phyloP scores from a whole-genome alignment of 1,284 basidiomycete species.

The Boletus semigastroideus region DNA sequence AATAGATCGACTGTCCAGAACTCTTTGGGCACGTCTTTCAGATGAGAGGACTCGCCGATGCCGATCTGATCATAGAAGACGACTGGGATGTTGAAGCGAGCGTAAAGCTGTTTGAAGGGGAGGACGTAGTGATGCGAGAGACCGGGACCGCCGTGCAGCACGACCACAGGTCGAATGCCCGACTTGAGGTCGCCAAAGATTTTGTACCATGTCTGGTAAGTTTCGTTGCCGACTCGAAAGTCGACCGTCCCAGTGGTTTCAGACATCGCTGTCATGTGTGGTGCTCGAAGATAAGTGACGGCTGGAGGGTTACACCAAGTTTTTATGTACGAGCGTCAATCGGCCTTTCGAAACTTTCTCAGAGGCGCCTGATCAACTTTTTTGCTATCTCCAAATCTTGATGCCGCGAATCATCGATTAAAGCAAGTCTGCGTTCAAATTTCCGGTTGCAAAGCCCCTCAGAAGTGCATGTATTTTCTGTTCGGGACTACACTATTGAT shows the following conservation, averaged over 20 bases:
- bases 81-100: conserved; percentile 29
- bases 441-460: not conserved
- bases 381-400: not conserved
- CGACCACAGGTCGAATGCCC: conserved; percentile 36
- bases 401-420: not conserved
- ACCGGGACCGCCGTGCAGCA: conserved; percentile 39
- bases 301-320: not conserved
- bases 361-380: not conserved
- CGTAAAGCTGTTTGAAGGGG: conserved; percentile 34
- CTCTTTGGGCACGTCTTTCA: conserved; percentile 30
- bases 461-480: not conserved
- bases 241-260: conserved; percentile 16
- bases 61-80: conserved; percentile 53
- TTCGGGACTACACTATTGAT: not conserved
- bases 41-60: conserved; percentile 38
- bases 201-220: not conserved
- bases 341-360: not conserved
- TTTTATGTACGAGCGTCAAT: not conserved
- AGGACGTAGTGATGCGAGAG: conserved; percentile 43
- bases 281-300: not conserved
- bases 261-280: conserved; percentile 8
- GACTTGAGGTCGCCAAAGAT: conserved; percentile 13
- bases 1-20: not conserved
- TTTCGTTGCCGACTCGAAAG: conserved; percentile 7
- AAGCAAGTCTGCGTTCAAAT: no score